Conservation (phyloP, 805 yeast species). For the Wickerhamiella brachini region DNA sequence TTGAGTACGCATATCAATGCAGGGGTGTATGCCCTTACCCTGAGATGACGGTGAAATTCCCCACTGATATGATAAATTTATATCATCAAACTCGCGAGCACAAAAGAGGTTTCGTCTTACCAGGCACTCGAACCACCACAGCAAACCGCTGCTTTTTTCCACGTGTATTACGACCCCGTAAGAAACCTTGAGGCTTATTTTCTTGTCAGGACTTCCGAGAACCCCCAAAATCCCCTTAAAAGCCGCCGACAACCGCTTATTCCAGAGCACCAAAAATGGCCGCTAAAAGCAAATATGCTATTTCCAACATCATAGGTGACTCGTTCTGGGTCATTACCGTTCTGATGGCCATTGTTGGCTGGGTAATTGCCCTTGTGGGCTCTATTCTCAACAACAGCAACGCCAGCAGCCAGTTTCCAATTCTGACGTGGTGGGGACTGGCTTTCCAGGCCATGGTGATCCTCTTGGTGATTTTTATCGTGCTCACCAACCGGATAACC, state of each 20-base stretch:
- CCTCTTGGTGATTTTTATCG: slow-evolving; percentile 37
- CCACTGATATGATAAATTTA: not conserved
- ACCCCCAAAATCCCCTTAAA: not conserved
- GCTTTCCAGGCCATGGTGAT: slow-evolving; percentile 61
- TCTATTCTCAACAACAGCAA: slow-evolving; percentile 42
- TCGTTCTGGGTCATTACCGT: slow-evolving; percentile 81
- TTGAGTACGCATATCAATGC: not conserved
- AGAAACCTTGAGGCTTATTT: no score
- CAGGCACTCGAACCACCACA: not conserved
- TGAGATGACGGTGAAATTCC: not conserved
- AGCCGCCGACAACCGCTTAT: not conserved
- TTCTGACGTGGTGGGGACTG: slow-evolving; percentile 93
- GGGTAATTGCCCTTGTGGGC: slow-evolving; percentile 85
- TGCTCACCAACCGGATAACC: slow-evolving; percentile 48
- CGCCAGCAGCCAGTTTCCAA: slow-evolving; percentile 41
- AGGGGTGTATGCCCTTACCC: not conserved
- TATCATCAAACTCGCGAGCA: not conserved
- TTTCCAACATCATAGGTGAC: slow-evolving; percentile 48
- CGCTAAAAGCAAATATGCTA: not conserved
- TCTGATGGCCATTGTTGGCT: slow-evolving; percentile 57
- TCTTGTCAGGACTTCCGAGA: no score
- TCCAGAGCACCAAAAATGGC: not conserved
- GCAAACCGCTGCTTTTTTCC: not conserved
- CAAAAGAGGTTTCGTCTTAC: not conserved
- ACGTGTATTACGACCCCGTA: no score